phyloP scores from a whole-genome alignment of 352 stramenopile species.

The Phytopythium montanum region DNA sequence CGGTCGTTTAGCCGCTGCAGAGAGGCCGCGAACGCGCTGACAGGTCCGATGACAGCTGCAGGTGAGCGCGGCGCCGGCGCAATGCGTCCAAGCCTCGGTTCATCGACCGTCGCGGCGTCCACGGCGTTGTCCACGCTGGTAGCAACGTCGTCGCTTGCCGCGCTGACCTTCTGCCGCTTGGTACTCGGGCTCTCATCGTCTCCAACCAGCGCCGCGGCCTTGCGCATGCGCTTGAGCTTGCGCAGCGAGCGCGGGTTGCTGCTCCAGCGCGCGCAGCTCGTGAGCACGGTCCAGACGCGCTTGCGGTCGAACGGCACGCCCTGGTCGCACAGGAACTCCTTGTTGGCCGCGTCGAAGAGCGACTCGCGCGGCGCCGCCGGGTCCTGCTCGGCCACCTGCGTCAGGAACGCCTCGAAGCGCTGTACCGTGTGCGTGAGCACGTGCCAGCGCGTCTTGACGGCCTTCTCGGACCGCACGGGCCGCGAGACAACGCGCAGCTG shows the following conservation, averaged over 20 bases:
- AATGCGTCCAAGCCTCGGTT: not conserved
- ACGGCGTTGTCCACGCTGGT: not conserved
- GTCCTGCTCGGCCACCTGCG: not conserved
- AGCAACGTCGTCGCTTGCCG: not conserved
- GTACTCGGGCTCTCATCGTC: not conserved
- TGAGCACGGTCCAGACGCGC: conserved; percentile 7
- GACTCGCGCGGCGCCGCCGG: not conserved
- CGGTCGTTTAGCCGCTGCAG: conserved; percentile 6
- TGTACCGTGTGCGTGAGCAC: conserved; percentile 11
- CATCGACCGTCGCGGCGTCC: not conserved
- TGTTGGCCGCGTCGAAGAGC: conserved; percentile 7
- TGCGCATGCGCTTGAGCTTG: conserved; percentile 10
- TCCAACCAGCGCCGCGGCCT: conserved; percentile 1
- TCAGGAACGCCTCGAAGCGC: conserved; percentile 11
- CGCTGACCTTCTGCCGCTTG: not conserved
- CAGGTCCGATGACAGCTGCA: not conserved
- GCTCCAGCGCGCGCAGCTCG: conserved; percentile 7
- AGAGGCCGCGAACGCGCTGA: not conserved
- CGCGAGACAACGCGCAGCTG: conserved; percentile 1
- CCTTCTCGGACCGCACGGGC: conserved; percentile 14
- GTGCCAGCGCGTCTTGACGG: conserved; percentile 16
- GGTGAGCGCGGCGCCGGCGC: not conserved
- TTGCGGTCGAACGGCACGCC: conserved; percentile 9
- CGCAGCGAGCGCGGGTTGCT: conserved; percentile 11
- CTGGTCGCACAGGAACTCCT: conserved; percentile 4